Evolutionary conservation across 2,329 filamentous ascomycete species (phyloP), one percentile per base, ranked within the genome.

Genomic region (Venturia carpophila): DNA sequence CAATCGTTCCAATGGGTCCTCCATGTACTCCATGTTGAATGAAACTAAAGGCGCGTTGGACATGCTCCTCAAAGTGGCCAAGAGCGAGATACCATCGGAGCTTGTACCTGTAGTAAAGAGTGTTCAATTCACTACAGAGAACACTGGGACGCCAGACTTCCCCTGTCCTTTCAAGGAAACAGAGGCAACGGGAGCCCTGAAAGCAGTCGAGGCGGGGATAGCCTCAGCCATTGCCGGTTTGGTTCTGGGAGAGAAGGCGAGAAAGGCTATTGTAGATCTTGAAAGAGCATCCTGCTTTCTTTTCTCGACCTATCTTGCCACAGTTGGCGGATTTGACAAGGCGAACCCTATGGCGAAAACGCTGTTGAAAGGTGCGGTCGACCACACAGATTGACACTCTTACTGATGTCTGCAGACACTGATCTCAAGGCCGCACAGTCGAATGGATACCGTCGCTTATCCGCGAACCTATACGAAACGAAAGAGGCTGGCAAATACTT

Each of bases 351-450:
- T 78, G 52, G 79, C 81, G 55, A 82, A 80, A 70, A 74, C 75
- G 34, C 75, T 79, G 58, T 70, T 79, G 56, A 79, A 79, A 71
- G 71, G 77, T 75, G 65, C n/a, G 30, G 21, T 63, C 34, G 2
- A n/a, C 1, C 67, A 60, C 66, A n/a, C n/a, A n/a, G n/a, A n/a
- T n/a, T 58, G 7, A 5, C 27, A 65, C 15, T 37, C 43, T 52
- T 64, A 71, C 69, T 69, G 61, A 70, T 58, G 3, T n/a, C 24
- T 37, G 30, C 66, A 90, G 88, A 90, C 69, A 91, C 88, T 70
- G 89, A 91, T 74, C 75, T 91, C 27, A 77, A 89, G 5, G 78
- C 83, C 67, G 89, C 89, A 1, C 89, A 91, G 72, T 89, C 88
- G 1, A 84, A 86, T 67, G 78, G 84, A 7, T 91, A 91, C 71